Evolutionary conservation across 2,329 filamentous ascomycete genomes (phyloP).

Genomic region (Paramyrothecium sp.): DNA sequence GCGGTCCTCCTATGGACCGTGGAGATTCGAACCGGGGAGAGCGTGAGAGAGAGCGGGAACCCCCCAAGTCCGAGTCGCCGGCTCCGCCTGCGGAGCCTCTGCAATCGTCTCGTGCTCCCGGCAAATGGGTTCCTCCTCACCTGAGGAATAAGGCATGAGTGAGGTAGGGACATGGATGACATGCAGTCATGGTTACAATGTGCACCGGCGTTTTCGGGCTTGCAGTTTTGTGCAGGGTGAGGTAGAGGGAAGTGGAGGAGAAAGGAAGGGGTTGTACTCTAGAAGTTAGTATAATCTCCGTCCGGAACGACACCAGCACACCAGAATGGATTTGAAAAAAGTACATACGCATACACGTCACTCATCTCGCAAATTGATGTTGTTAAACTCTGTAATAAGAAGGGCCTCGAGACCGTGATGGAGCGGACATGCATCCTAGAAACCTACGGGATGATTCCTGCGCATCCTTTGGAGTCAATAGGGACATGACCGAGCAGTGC

Average conservation of each 20-base stretch:
- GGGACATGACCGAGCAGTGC: no score
- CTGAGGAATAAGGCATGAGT: slow-evolving; percentile 30
- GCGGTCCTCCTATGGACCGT: slow-evolving; percentile 42
- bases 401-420: neutral
- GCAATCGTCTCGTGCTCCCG: slow-evolving; percentile 50
- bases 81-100: slow-evolving; percentile 46
- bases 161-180: slow-evolving; percentile 11
- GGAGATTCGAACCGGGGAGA: slow-evolving; percentile 41
- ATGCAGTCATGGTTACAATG: slow-evolving; percentile 25
- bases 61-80: slow-evolving; percentile 37
- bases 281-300: slow-evolving; percentile 32
- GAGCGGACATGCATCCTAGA: neutral
- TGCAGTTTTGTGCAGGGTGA: slow-evolving; percentile 24
- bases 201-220: slow-evolving; percentile 36
- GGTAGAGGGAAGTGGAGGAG: neutral
- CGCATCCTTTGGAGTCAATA: no score
- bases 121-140: slow-evolving; percentile 59
- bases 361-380: no score
- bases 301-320: slow-evolving; percentile 25
- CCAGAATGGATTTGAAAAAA: slow-evolving; percentile 25
- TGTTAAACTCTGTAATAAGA: slow-evolving; percentile 5
- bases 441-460: no score
- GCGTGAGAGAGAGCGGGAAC: slow-evolving; percentile 25
- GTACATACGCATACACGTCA: slow-evolving; percentile 20
- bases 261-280: slow-evolving; percentile 32